Percentiles rank a stretch among this genome's conserved stretches.
phyloP scores from a whole-genome alignment of 2,329 filamentous ascomycete genomes.

The Cytospora mali region DNA sequence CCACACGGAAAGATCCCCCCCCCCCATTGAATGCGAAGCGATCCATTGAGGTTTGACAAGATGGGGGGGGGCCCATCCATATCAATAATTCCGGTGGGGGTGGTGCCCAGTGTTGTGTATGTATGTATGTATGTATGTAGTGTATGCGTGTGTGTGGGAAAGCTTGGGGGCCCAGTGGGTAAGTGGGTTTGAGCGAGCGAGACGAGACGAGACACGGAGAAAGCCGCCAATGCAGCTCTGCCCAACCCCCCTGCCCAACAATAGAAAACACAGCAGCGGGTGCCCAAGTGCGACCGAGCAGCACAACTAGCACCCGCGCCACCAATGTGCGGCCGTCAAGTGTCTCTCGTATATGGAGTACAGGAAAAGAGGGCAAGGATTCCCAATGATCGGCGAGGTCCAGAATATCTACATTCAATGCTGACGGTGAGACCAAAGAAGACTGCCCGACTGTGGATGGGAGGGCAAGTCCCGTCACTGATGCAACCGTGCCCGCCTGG shows the following conservation, averaged over 20 bases:
- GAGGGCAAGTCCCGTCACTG: neutral
- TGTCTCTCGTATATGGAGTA: neutral
- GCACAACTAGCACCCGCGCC: neutral
- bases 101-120: no score
- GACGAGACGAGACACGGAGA: neutral
- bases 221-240: neutral
- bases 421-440: neutral
- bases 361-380: neutral
- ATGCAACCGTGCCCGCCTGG: neutral
- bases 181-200: no score
- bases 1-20: neutral
- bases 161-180: no score
- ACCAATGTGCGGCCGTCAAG: neutral
- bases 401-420: neutral
- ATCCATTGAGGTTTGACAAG: neutral
- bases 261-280: neutral
- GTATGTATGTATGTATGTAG: no score
- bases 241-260: neutral
- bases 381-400: neutral
- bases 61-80: neutral
- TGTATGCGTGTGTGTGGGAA: no score
- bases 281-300: neutral
- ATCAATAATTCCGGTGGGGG: neutral
- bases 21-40: no score
- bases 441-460: neutral